phyloP scores from a whole-genome alignment of 2,329 filamentous ascomycete species.

The Lasiodiplodia hormozganensis region DNA sequence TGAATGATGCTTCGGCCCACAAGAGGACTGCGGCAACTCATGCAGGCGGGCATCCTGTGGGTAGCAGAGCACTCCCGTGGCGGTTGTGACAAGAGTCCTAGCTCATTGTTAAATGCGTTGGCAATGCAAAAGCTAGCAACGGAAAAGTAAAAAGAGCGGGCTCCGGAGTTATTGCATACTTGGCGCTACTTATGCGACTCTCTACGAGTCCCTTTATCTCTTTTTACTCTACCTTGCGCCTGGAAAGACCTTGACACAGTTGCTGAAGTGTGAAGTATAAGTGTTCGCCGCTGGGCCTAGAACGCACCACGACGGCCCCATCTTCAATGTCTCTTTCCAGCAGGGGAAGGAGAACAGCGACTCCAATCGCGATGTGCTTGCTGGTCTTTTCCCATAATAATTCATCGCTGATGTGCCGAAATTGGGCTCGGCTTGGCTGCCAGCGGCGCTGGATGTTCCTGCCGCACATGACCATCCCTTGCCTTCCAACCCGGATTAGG shows the following conservation, averaged over 20 bases:
- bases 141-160: neutral
- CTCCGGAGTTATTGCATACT: neutral
- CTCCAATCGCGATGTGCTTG: neutral
- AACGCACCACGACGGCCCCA: slow-evolving; percentile 31
- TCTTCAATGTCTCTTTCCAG: slow-evolving; percentile 43
- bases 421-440: neutral
- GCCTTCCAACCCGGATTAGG: slow-evolving; percentile 8
- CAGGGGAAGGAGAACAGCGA: slow-evolving; percentile 41
- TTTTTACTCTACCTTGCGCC: neutral
- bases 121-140: neutral
- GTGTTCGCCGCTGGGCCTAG: neutral
- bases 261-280: neutral
- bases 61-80: neutral
- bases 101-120: neutral
- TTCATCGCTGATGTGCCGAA: neutral
- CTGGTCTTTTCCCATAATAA: neutral
- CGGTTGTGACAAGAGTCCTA: neutral
- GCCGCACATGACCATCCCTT: neutral
- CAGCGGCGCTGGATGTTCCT: neutral
- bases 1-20: neutral
- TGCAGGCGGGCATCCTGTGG: neutral
- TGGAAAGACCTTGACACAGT: neutral
- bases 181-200: neutral
- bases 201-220: neutral
- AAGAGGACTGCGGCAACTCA: neutral